Percentiles rank a stretch among this genome's conserved stretches.
These are phyloP conservation scores for Pseudoscleropodium purum DNA, from an alignment of 225 moss, liverwort and hornwort species.

Conservation along the genomic window DNA sequence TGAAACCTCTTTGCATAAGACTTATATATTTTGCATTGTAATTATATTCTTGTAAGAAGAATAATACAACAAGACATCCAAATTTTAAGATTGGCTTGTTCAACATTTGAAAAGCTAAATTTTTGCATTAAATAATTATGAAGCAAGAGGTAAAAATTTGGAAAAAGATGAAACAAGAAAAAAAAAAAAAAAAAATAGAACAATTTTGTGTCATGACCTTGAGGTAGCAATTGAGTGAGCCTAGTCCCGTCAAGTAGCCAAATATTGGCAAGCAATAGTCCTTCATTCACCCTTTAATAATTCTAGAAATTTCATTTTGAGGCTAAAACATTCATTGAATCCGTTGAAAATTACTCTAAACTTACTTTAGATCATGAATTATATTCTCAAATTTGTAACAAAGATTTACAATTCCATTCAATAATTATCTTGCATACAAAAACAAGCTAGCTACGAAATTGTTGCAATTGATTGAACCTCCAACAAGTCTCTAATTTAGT, in stretches of 20 bases:
- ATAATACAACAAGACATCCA: background rate
- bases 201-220: rapidly evolving
- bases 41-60: too few species aligned
- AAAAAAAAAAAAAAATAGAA: background rate
- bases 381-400: background rate
- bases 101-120: background rate
- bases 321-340: rapidly evolving
- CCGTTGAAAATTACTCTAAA: background rate
- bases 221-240: background rate
- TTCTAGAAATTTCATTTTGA: background rate
- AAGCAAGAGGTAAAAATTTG: background rate
- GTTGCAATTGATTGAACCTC: background rate
- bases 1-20: background rate
- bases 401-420: background rate
- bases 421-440: background rate
- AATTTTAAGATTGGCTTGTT: background rate
- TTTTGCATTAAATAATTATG: background rate
- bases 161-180: background rate
- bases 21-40: too few species aligned
- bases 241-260: background rate
- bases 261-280: background rate
- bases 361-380: background rate
- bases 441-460: too few species aligned
- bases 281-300: background rate
- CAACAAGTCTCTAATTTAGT: too few species aligned